Percentiles rank a stretch among this genome's conserved stretches.
These are phyloP conservation scores for Tetradesmus obliquus DNA, from an alignment of 139 green algal genomes.

Conservation along the genomic window DNA sequence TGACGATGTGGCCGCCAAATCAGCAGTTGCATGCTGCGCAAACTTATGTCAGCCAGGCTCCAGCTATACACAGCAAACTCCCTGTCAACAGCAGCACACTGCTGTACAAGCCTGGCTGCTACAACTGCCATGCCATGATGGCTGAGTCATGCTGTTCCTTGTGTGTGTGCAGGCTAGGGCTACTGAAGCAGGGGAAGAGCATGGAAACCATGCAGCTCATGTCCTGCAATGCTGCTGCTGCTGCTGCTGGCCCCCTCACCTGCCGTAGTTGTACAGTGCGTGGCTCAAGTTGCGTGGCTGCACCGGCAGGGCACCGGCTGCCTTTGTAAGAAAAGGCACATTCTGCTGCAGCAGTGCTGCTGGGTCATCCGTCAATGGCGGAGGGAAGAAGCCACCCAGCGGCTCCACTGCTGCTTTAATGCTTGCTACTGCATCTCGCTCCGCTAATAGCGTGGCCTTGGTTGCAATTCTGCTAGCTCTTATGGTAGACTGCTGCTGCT, in stretches of 20 bases:
- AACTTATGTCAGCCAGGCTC: too few relatives aligned
- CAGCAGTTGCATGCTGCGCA: too few relatives aligned
- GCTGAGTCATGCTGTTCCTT: not conserved
- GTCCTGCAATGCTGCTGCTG: not conserved
- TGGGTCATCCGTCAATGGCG: constrained; percentile 24
- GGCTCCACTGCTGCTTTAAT: not conserved
- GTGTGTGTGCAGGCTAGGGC: not conserved
- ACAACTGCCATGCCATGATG: not conserved
- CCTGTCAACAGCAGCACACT: too few relatives aligned
- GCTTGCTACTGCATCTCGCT: not conserved
- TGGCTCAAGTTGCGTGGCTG: constrained; percentile 24
- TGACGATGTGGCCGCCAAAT: too few relatives aligned
- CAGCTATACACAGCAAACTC: too few relatives aligned
- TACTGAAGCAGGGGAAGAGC: too few relatives aligned
- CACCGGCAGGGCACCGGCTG: constrained; percentile 29
- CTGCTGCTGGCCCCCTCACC: not conserved
- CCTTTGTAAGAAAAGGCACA: constrained; percentile 36
- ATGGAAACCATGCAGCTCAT: not conserved
- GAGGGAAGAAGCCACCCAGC: constrained; percentile 31
- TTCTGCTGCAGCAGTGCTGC: constrained; percentile 17
- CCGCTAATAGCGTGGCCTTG: not conserved
- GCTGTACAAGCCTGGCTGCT: not conserved
- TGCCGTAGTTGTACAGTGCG: constrained; percentile 42
- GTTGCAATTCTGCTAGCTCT: not conserved
- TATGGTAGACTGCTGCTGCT: not conserved